Evolutionary conservation across 2,329 filamentous ascomycete genomes (phyloP).

Genomic region (Nothophoma quercina): DNA sequence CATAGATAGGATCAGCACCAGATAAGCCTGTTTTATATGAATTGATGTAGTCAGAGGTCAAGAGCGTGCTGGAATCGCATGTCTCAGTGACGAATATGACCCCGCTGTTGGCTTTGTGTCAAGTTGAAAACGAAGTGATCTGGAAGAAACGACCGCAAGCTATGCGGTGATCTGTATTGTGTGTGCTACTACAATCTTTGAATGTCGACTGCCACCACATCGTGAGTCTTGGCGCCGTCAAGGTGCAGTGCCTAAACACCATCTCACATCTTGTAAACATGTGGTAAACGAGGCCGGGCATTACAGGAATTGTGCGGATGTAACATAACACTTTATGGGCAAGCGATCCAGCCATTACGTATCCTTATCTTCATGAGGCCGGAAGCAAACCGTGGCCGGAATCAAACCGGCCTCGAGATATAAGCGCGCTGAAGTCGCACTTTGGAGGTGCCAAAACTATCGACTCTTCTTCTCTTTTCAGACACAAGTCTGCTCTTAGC

Average conservation of each 20-base stretch:
- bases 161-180: too few relatives aligned
- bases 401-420: slow-evolving; percentile 47
- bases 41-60: too few relatives aligned
- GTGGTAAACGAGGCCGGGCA: slow-evolving; percentile 20
- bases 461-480: slow-evolving; percentile 10
- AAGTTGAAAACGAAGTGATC: background rate
- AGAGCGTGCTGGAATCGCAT: too few relatives aligned
- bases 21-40: too few relatives aligned
- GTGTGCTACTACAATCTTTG: background rate
- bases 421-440: slow-evolving; percentile 38
- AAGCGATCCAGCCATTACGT: slow-evolving; percentile 49
- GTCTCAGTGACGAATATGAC: too few relatives aligned
- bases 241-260: slow-evolving; percentile 1
- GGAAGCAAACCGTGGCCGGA: slow-evolving; percentile 46
- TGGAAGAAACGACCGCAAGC: too few relatives aligned
- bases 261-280: background rate
- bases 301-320: slow-evolving; percentile 22
- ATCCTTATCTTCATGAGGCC: slow-evolving; percentile 45
- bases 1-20: background rate
- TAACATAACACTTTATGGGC: slow-evolving; percentile 18
- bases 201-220: slow-evolving; percentile 3
- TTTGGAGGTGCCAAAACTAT: slow-evolving; percentile 2
- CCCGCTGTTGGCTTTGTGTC: too few relatives aligned
- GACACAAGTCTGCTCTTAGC: slow-evolving; percentile 6
- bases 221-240: slow-evolving; percentile 29